Evolutionary conservation across 2,329 filamentous ascomycete species (phyloP).

Genomic region (Endocalyx cinctus): DNA sequence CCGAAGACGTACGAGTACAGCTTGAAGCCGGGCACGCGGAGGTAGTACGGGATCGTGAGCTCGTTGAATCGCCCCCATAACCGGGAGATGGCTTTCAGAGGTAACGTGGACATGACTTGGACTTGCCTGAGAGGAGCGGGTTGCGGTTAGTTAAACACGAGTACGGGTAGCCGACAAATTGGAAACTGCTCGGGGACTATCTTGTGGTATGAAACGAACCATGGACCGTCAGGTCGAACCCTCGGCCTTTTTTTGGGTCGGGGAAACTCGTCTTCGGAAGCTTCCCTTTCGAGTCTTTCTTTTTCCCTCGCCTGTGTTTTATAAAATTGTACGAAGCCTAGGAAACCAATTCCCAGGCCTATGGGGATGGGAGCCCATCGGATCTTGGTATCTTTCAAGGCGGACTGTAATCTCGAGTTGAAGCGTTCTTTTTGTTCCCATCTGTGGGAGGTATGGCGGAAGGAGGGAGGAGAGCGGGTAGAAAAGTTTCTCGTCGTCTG

Average conservation of each 20-base stretch:
- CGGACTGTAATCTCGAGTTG: constrained; percentile 46
- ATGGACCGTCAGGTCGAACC: constrained; percentile 79
- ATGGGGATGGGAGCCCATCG: constrained; percentile 91
- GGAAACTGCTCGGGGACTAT: too few species aligned
- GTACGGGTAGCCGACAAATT: too few species aligned
- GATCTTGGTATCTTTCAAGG: constrained; percentile 52
- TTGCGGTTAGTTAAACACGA: constrained; percentile 5
- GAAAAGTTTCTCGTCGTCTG: constrained; percentile 16
- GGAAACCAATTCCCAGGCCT: constrained; percentile 76
- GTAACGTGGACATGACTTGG: constrained; percentile 87
- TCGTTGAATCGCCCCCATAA: constrained; percentile 92
- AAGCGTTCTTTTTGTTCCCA: constrained; percentile 37
- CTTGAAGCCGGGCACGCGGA: constrained; percentile 85
- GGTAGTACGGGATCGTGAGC: constrained; percentile 78
- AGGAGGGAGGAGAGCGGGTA: constrained; percentile 29
- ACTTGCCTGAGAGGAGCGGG: constrained; percentile 59
- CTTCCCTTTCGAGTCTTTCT: constrained; percentile 45
- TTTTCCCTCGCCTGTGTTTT: constrained; percentile 59
- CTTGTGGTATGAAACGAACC: constrained; percentile 41
- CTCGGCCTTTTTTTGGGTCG: constrained; percentile 50
- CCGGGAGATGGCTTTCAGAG: constrained; percentile 83
- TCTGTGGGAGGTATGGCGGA: constrained; percentile 39
- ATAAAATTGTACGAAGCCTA: constrained; percentile 81
- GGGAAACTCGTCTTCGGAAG: constrained; percentile 34
- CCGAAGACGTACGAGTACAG: constrained; percentile 88